Conservation (phyloP, 495 filamentous ascomycete species). For the Aspergillus kassunensis region DNA sequence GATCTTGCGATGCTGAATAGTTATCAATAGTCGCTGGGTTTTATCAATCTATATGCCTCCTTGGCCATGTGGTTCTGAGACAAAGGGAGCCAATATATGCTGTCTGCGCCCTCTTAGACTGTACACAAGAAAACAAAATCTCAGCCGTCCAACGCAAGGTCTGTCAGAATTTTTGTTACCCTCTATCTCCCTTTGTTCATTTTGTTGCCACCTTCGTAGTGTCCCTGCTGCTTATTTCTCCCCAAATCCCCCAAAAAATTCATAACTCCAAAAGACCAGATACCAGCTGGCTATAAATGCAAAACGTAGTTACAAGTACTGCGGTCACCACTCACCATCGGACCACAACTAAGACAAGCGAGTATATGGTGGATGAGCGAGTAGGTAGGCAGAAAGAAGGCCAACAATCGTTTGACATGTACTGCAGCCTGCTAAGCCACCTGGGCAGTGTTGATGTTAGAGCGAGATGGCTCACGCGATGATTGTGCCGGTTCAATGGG, state of each 20-base stretch:
- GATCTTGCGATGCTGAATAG: background rate
- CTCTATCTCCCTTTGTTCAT: background rate
- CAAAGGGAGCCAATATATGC: constrained; percentile 5
- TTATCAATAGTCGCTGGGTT: background rate
- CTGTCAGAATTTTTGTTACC: background rate
- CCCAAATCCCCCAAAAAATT: constrained; percentile 16
- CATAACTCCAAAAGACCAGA: constrained; percentile 17
- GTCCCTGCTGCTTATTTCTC: background rate
- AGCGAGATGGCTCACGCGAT: constrained; percentile 27
- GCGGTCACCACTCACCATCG: constrained; percentile 16
- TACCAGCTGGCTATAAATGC: constrained; percentile 26
- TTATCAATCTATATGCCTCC: constrained; percentile 1
- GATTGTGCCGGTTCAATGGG: constrained; percentile 50
- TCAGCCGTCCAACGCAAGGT: constrained; percentile 23
- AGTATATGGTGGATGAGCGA: background rate
- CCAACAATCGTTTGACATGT: too few relatives aligned
- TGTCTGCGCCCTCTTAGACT: background rate
- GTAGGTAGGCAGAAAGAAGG: background rate
- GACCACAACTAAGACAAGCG: constrained; percentile 1
- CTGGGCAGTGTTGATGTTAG: constrained; percentile 33
- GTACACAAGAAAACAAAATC: background rate
- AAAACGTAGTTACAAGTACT: constrained; percentile 14
- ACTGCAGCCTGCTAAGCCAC: too few relatives aligned
- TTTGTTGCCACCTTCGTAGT: background rate
- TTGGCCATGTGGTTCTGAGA: constrained; percentile 7